Evolutionary conservation across 2,329 filamentous ascomycete genomes (phyloP).

Genomic region (Celoporthe dispersa): DNA sequence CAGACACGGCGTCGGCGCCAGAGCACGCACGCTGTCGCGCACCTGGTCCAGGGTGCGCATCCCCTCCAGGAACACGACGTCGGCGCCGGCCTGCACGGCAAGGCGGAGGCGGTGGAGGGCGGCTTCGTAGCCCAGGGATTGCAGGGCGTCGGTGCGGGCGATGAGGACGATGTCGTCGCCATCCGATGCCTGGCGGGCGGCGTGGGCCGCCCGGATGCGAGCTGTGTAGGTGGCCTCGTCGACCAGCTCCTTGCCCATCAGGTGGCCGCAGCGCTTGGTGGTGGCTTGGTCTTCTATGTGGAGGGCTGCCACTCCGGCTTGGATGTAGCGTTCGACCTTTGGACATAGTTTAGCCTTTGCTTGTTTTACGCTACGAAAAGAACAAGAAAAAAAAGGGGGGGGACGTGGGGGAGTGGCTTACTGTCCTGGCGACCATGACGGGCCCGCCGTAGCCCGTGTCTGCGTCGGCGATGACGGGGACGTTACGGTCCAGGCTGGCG

Average conservation of each 20-base stretch:
- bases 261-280: conserved; percentile 68
- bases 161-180: conserved; percentile 67
- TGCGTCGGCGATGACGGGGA: conserved; percentile 60
- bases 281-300: conserved; percentile 68
- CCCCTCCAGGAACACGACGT: conserved; percentile 65
- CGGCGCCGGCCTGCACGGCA: conserved; percentile 60
- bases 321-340: conserved; percentile 50
- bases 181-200: conserved; percentile 50
- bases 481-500: conserved; percentile 57
- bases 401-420: conserved; percentile 16
- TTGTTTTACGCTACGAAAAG: not conserved
- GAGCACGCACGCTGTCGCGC: conserved; percentile 23
- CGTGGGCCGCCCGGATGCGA: conserved; percentile 60
- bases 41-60: conserved; percentile 54
- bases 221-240: conserved; percentile 51
- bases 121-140: conserved; percentile 60
- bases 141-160: conserved; percentile 65
- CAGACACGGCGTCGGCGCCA: conserved; percentile 38
- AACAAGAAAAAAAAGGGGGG: not conserved
- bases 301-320: conserved; percentile 60
- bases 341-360: not conserved
- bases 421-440: conserved; percentile 56
- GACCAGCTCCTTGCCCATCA: conserved; percentile 65
- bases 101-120: conserved; percentile 53
- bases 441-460: conserved; percentile 62